Base-by-base conservation (phyloP, 2,329 filamentous ascomycete species). In the Alternaria arbusti region DNA sequence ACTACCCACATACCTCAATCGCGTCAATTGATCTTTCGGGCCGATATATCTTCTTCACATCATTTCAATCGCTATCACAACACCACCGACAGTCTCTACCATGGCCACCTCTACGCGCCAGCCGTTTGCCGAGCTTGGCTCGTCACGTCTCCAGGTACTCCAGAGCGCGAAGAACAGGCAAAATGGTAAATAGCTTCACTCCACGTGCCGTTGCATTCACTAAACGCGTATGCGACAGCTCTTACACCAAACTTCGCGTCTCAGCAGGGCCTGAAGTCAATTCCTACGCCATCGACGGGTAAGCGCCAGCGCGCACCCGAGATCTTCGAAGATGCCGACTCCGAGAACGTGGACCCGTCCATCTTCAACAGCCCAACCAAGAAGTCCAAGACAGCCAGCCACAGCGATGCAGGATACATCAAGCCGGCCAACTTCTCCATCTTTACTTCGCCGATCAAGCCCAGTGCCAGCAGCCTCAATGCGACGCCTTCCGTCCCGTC, bases 131-230 rank as follows among this genome's bases (percentile, higher is more conserved):
- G 90, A 90, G 52, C 84, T 94, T 58, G 88, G 92, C 76, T 86
- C 85, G 71, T 83, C 89, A 60, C 88, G 92, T 70, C 84, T 94
- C 25, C 90, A 93, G 79, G 88, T 84, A 68, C 83, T 95, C 72
- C 90, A 89, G 25, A 93, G 89, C 81, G 82, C 90, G 54, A 95
- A 94, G 84, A 94, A 94, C 80, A 86, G 89, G 79, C 91, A 94
- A 74, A 87, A 87, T 82, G 83, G 85, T 87, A 83, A 72, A 78
- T 26, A 22, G n/a, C 50, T 23, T 59, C 32, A 6, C 22, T 57
- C 40, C 26, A 40, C 44, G 25, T 45, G 15, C 46, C 20, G 46
- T 49, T 40, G n/a, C 28, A 45, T 56, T 55, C 17, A 64, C 70
- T 76, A 67, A 78, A 71, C 71, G 59, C 58, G 55, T 63, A n/a